phyloP scores from a whole-genome alignment of 1,284 basidiomycete genomes.

The Coniophora puteana region DNA sequence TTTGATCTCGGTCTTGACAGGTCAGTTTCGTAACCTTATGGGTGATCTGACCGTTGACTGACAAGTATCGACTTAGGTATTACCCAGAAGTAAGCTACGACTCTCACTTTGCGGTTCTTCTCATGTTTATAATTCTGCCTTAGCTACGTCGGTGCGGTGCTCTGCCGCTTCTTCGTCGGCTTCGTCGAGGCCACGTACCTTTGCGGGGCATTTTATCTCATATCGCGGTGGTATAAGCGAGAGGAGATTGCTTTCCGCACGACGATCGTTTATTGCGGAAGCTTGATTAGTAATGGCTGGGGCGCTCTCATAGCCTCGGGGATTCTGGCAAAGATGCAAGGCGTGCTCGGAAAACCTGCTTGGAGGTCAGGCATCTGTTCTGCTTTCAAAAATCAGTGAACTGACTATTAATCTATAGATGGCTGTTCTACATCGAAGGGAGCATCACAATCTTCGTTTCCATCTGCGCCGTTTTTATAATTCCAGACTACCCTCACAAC shows the following conservation, averaged over 20 bases:
- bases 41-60: too few species aligned
- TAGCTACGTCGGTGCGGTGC: slow-evolving; percentile 61
- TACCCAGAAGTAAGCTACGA: too few species aligned
- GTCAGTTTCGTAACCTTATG: too few species aligned
- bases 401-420: slow-evolving; percentile 34
- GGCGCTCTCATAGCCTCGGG: slow-evolving; percentile 76
- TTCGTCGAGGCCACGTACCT: slow-evolving; percentile 70
- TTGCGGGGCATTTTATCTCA: slow-evolving; percentile 63
- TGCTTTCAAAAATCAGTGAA: slow-evolving; percentile 2
- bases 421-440: slow-evolving; percentile 77
- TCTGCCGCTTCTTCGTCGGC: slow-evolving; percentile 70
- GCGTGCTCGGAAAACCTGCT: slow-evolving; percentile 63
- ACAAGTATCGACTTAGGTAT: too few species aligned
- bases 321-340: slow-evolving; percentile 71
- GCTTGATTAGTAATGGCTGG: slow-evolving; percentile 80
- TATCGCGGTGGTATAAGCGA: slow-evolving; percentile 75
- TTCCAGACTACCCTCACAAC: slow-evolving; percentile 73
- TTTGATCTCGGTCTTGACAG: slow-evolving; percentile 17
- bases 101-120: too few species aligned
- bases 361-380: slow-evolving; percentile 53
- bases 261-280: slow-evolving; percentile 69
- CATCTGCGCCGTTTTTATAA: slow-evolving; percentile 55
- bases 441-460: slow-evolving; percentile 62
- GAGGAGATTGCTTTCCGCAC: slow-evolving; percentile 70
- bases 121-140: too few species aligned